Evolutionary conservation across 495 filamentous ascomycete species (phyloP).

Genomic region (Annulohypoxylon moriforme): DNA sequence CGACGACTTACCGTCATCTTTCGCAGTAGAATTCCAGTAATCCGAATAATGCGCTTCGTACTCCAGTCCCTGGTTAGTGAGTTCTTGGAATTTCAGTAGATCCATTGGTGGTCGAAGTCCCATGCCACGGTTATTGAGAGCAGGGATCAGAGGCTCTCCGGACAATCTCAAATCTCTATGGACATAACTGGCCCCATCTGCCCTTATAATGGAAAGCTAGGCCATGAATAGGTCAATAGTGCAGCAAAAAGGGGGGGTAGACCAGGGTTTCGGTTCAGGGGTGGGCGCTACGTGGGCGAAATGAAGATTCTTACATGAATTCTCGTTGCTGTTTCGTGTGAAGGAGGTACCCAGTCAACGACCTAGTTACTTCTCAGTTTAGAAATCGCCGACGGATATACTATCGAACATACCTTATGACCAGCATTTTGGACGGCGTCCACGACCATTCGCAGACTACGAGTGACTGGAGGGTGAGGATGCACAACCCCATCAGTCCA

Average conservation of each 20-base stretch:
- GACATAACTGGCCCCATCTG: slow-evolving; percentile 57
- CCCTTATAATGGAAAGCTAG: slow-evolving; percentile 47
- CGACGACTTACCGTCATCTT: slow-evolving; percentile 35
- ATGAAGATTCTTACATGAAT: slow-evolving; percentile 45
- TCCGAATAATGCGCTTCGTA: slow-evolving; percentile 50
- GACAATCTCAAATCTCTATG: slow-evolving; percentile 54
- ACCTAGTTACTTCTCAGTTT: slow-evolving; percentile 3
- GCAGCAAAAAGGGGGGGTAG: too few species aligned
- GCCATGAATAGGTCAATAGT: neutral
- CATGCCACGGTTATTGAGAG: slow-evolving; percentile 22
- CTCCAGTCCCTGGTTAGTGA: slow-evolving; percentile 40
- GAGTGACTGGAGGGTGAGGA: slow-evolving; percentile 64
- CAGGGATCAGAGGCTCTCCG: slow-evolving; percentile 59
- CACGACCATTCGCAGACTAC: slow-evolving; percentile 55
- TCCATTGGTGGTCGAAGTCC: slow-evolving; percentile 26
- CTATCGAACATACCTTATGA: slow-evolving; percentile 42
- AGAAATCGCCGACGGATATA: neutral
- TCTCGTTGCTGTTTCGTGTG: slow-evolving; percentile 50
- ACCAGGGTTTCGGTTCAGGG: neutral
- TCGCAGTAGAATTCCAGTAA: slow-evolving; percentile 53
- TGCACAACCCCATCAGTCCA: slow-evolving; percentile 65
- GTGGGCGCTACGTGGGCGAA: neutral
- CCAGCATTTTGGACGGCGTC: slow-evolving; percentile 52
- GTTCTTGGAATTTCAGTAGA: slow-evolving; percentile 29
- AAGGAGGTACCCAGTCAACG: slow-evolving; percentile 56